Evolutionary conservation across 768 basidiomycete genomes (phyloP), one percentile per base, ranked within the genome.

Genomic region (Suillus sp.): DNA sequence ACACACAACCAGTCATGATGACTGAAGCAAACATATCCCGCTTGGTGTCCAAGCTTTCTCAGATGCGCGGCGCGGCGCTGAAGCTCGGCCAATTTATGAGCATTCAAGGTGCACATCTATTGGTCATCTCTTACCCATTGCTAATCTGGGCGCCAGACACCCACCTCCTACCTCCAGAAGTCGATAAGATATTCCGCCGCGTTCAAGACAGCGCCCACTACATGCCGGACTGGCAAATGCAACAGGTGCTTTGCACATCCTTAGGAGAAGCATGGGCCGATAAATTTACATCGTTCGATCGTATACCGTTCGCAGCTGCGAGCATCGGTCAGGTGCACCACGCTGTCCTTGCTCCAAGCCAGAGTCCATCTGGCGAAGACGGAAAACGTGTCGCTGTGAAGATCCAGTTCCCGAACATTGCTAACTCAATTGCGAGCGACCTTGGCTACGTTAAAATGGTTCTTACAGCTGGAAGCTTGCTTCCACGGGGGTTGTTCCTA

Each of bases 171-270:
- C 93, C 96, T 0, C 85, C 91, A 0, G 94, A 96, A 66, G 77
- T 98, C 3, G 95, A 98, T 70, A 83, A 85, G 60, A 90, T 99
- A 35, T 88, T 99, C 68, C 85, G 94, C 58, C 81, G 90, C 34
- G 96, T 99, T 0, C 96, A 99, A 72, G 93, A 96, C 67, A 88
- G 90, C 68, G 96, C 96, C 1, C 94, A 99, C 75, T 98, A 98
- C 73, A 99, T 99, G 96, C 96, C 96, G 0, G 91, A 96, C 68
- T 96, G 92, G 91, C 96, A 99, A 73, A 91, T 98, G 88, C 92
- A 96, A 84, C 70, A 86, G 91, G 95, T 95, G 35, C 83, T 99
- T 77, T 72, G 69, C 1, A 70, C 79, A n/a, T 84, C 94, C 8
- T 82, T 97, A 7, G 95, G 95, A 3, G 72, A 83, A 0, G 80